Percentiles rank a stretch among this genome's conserved stretches.
These are phyloP conservation scores for Tricharina praecox DNA, from an alignment of 495 filamentous ascomycete species.

Conservation along the genomic window DNA sequence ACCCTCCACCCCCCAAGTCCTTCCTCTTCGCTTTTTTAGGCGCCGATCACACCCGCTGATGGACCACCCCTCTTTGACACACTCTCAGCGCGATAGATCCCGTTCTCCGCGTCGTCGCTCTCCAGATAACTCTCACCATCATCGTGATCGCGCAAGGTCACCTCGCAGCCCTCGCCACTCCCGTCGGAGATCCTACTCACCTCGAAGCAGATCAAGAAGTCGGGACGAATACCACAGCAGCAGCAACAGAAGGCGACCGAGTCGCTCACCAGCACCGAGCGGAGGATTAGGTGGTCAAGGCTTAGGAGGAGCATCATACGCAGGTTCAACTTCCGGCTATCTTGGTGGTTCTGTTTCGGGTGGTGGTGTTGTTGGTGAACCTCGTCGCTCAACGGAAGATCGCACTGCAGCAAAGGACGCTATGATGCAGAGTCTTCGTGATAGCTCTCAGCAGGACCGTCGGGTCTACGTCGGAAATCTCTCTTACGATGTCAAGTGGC, in stretches of 20 bases:
- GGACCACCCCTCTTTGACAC: slow-evolving; percentile 27
- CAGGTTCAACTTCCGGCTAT: slow-evolving; percentile 38
- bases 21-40: slow-evolving; percentile 28
- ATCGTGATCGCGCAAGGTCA: slow-evolving; percentile 28
- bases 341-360: slow-evolving; percentile 41
- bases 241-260: slow-evolving; percentile 61
- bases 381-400: slow-evolving; percentile 64
- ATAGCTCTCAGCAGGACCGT: slow-evolving; percentile 93
- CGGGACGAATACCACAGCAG: slow-evolving; percentile 63
- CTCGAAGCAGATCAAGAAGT: slow-evolving; percentile 81
- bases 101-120: slow-evolving; percentile 80
- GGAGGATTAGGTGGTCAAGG: slow-evolving; percentile 51
- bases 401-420: slow-evolving; percentile 71
- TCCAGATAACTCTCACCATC: too few relatives aligned
- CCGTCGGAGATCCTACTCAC: slow-evolving; percentile 73
- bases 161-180: slow-evolving; percentile 49
- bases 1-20: background rate
- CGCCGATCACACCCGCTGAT: slow-evolving; percentile 28
- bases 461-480: slow-evolving; percentile 98
- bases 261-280: slow-evolving; percentile 67
- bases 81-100: slow-evolving; percentile 75
- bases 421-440: slow-evolving; percentile 86
- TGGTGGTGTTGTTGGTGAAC: slow-evolving; percentile 41
- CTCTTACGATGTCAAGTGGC: slow-evolving; percentile 99
- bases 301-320: too few relatives aligned